phyloP scores from a whole-genome alignment of 2,329 filamentous ascomycete genomes.

The Apiospora arundinis region DNA sequence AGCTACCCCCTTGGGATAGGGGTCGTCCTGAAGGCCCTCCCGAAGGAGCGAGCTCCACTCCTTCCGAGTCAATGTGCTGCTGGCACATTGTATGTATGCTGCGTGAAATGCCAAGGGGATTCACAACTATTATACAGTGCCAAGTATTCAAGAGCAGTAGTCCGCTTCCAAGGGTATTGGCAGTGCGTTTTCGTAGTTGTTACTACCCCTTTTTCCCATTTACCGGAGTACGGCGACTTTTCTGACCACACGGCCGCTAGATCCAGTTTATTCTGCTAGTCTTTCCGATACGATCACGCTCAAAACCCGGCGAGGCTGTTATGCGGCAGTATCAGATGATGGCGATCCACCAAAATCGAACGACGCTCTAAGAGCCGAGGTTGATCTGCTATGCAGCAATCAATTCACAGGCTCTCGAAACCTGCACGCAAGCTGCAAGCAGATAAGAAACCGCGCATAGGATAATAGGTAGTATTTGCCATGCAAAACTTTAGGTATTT shows the following conservation, averaged over 20 bases:
- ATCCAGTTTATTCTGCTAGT: neutral
- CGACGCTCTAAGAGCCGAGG: neutral
- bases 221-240: neutral
- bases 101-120: neutral
- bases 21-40: neutral
- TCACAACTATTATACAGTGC: neutral
- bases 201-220: neutral
- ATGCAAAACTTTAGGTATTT: neutral
- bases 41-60: neutral
- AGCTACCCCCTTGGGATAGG: neutral
- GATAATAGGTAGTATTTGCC: neutral
- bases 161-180: neutral
- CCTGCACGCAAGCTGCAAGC: neutral
- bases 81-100: neutral
- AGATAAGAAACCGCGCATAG: neutral
- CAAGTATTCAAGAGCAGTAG: neutral
- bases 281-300: neutral
- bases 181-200: neutral
- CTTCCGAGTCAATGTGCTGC: neutral
- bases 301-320: neutral
- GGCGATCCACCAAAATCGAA: conserved; percentile 17
- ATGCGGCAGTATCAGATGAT: conserved; percentile 13
- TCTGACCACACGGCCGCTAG: neutral
- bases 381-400: neutral
- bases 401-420: neutral